Evolutionary conservation across 2,329 filamentous ascomycete species (phyloP).

Genomic region (Chrysosporium keratinophilum): DNA sequence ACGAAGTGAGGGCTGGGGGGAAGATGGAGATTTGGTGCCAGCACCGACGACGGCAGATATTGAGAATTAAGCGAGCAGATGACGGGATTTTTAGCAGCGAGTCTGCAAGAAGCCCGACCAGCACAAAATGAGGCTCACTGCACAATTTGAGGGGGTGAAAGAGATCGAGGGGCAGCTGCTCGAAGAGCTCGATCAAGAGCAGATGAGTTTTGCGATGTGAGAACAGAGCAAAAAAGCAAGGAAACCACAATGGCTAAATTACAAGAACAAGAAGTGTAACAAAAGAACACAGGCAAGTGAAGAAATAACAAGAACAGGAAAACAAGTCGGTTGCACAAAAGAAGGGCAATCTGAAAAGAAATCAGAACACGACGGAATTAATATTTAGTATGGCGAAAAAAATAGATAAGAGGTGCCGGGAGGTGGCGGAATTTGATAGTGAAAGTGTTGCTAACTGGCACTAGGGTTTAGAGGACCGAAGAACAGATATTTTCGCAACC

Average conservation of each 20-base stretch:
- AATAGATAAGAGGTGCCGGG: not conserved
- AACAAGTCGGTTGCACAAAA: not conserved
- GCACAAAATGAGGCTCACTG: not conserved
- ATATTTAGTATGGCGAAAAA: constrained; percentile 1
- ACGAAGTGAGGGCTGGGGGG: not conserved
- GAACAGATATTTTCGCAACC: constrained; percentile 9
- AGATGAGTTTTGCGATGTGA: not conserved
- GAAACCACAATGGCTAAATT: constrained; percentile 3
- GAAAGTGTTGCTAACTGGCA: not conserved
- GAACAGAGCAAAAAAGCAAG: constrained; percentile 3
- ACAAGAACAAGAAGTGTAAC: constrained; percentile 5
- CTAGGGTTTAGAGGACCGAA: not conserved
- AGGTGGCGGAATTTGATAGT: constrained; percentile 11
- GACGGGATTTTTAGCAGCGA: not conserved
- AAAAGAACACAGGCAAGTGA: not conserved
- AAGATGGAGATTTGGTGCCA: constrained; percentile 4
- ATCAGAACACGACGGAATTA: not conserved
- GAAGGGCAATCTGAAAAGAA: not conserved
- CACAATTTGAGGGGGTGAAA: not conserved
- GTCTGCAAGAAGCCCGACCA: not conserved
- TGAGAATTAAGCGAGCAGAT: not conserved
- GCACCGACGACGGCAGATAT: constrained; percentile 1
- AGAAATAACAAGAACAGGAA: not conserved
- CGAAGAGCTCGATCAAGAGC: not conserved
- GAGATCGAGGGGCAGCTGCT: not conserved